Evolutionary conservation across 2,329 filamentous ascomycete species (phyloP).

Genomic region (Calonectria crousiana): DNA sequence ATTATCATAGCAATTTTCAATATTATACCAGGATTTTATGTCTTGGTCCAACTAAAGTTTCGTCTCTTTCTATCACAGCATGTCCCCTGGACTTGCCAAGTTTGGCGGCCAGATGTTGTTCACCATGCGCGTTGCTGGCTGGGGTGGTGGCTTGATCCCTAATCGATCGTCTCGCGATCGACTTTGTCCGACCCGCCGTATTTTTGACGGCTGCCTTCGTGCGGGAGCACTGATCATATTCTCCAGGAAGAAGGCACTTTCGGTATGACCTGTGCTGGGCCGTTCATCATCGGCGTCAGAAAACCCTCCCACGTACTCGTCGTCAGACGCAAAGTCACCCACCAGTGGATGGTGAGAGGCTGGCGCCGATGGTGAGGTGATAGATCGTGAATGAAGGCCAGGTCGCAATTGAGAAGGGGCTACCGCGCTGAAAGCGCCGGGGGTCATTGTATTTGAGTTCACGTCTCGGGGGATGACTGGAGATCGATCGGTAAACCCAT

Average conservation of each 20-base stretch:
- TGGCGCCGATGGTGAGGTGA: constrained; percentile 81
- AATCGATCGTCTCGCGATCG: constrained; percentile 50
- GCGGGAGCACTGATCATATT: constrained; percentile 71
- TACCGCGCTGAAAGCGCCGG: constrained; percentile 66
- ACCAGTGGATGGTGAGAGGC: constrained; percentile 67
- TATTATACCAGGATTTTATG: constrained; percentile 8
- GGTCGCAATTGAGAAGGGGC: constrained; percentile 64
- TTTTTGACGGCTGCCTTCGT: constrained; percentile 64
- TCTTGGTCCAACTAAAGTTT: not conserved
- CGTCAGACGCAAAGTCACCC: constrained; percentile 77
- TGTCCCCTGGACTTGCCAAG: constrained; percentile 51
- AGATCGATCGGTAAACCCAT: constrained; percentile 83
- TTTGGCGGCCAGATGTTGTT: constrained; percentile 49
- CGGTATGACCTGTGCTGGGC: constrained; percentile 53
- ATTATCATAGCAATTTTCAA: constrained; percentile 16
- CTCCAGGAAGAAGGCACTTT: constrained; percentile 68
- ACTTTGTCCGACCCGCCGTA: constrained; percentile 48
- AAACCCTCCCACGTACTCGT: constrained; percentile 80
- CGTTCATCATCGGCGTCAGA: constrained; percentile 80
- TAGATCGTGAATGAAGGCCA: constrained; percentile 81
- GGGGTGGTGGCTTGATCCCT: constrained; percentile 51
- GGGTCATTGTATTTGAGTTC: constrained; percentile 72
- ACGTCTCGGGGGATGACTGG: constrained; percentile 71
- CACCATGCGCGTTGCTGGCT: constrained; percentile 57
- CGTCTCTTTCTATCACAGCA: constrained; percentile 43